These are phyloP conservation scores for Blastobotrys americana DNA, from an alignment of 805 yeast species.

Conservation along the genomic window DNA sequence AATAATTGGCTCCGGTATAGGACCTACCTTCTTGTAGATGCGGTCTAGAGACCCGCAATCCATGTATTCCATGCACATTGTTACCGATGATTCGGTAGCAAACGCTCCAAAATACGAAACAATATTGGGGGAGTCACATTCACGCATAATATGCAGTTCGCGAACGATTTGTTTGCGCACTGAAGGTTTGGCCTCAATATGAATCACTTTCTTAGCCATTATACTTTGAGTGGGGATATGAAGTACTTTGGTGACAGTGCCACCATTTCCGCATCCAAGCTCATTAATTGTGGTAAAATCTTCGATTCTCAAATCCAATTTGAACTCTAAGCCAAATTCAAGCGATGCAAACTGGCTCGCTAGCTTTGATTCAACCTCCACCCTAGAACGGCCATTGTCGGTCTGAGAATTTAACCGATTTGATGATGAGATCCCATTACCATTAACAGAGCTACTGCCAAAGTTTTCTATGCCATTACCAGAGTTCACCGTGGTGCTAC, in stretches of 20 bases:
- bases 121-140: slow-evolving; percentile 72
- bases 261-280: slow-evolving; percentile 91
- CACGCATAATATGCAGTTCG: slow-evolving; percentile 85
- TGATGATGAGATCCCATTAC: background rate
- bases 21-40: slow-evolving; percentile 53
- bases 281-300: slow-evolving; percentile 70
- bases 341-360: slow-evolving; percentile 40
- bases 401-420: too few relatives aligned
- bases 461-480: slow-evolving; percentile 1
- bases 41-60: slow-evolving; percentile 91
- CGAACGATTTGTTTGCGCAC: slow-evolving; percentile 78
- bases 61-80: slow-evolving; percentile 92
- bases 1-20: slow-evolving; percentile 60
- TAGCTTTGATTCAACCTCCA: slow-evolving; percentile 20
- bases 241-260: slow-evolving; percentile 79
- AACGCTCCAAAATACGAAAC: slow-evolving; percentile 90
- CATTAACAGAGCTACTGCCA: background rate
- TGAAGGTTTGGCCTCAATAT: slow-evolving; percentile 71
- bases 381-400: slow-evolving; percentile 30
- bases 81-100: slow-evolving; percentile 60
- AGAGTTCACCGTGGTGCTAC: slow-evolving; percentile 4
- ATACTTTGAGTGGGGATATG: slow-evolving; percentile 83
- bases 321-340: slow-evolving; percentile 49
- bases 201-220: slow-evolving; percentile 87
- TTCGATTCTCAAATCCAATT: slow-evolving; percentile 45